Base-by-base conservation (phyloP, 2,329 filamentous ascomycete genomes). In the Ophiocordyceps camponoti-floridani region DNA sequence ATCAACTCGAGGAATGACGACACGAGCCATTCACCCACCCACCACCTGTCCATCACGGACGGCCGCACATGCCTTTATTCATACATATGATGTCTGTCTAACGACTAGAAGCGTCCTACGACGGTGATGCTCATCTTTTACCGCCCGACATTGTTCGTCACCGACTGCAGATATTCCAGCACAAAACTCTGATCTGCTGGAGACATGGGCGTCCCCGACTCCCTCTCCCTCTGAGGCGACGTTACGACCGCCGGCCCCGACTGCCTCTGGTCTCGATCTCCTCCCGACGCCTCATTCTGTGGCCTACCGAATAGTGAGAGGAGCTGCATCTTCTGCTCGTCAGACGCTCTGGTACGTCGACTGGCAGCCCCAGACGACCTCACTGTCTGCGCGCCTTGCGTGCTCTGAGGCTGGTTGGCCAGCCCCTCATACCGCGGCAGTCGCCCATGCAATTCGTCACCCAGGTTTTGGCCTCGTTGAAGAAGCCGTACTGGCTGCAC, bases 181-280 rank as follows among this genome's bases (percentile, higher is more conserved):
- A 93, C 63, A 53, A 91, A 91, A 14, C 70, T 79, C 56, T 83
- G 80, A 52, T 91, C 79, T 0, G 76, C 80, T 0, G 82, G 74
- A 4, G 79, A 82, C 41, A 78, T 76, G 12, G 73, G 66, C 30
- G 68, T 67, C 54, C 72, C 65, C 48, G 68, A 73, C 16, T 65
- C 66, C 11, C 69, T 19, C 13, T 38, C 35, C 35, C n/a, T 64
- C 38, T 68, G 62, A 35, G 62, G 63, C 23, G 51, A 58, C 2
- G 52, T 47, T 40, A 50, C 5, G 35, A 7, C 35, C 35, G n/a
- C 13, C 35, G 35, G 12, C 4, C 28, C 28, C 28, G 7, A 30
- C 28, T 30, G 28, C 28, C 28, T 7, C 28, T 30, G n/a, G 7
- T n/a, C n/a, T 19, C 18, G 9, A n/a, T 16, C 16, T 6, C 35